Evolutionary conservation across 306 rosid species (phyloP).

Genomic region (Trichosanthes cucumerina): DNA sequence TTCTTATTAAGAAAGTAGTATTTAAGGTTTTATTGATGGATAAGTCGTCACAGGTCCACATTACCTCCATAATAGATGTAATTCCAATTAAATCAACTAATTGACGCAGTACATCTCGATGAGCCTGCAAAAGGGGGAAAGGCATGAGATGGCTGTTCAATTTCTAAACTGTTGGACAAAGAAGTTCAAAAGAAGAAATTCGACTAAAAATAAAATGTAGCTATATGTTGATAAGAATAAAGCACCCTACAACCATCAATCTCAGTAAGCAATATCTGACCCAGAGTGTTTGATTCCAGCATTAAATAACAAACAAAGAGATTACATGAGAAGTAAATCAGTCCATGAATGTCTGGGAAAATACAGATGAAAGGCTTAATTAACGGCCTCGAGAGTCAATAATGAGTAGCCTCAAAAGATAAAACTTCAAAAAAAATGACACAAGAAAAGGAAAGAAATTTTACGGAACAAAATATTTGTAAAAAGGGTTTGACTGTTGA

Average conservation of each 20-base stretch:
- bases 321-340: background rate
- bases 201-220: background rate
- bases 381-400: background rate
- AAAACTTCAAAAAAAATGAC: background rate
- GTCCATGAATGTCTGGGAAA: background rate
- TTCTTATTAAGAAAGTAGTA: background rate
- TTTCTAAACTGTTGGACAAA: background rate
- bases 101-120: constrained; percentile 77
- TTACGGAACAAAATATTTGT: background rate
- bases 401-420: background rate
- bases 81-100: constrained; percentile 95
- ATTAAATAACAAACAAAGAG: background rate
- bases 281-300: background rate
- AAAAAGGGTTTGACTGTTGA: background rate
- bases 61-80: constrained; percentile 99
- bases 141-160: background rate
- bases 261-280: background rate
- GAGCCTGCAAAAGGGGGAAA: constrained; percentile 49
- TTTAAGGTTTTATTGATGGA: background rate
- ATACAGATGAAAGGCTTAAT: background rate
- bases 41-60: background rate
- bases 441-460: background rate
- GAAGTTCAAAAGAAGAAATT: background rate
- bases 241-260: background rate
- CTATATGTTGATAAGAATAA: background rate